Base-by-base conservation (phyloP, 192 early-diverging fungal genomes). In the Endogone sp. region DNA sequence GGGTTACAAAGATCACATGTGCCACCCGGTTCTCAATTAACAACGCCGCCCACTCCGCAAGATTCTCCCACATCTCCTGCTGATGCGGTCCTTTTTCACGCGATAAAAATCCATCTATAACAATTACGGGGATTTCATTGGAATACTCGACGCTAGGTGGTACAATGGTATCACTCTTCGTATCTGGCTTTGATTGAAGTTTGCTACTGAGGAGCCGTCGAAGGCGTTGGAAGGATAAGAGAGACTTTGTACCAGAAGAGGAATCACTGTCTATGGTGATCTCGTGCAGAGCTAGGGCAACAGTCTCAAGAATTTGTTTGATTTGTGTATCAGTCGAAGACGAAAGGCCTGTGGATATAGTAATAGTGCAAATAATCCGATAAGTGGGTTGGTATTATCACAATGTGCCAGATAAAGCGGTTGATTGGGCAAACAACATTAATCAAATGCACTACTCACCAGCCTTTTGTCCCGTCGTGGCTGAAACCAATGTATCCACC, bases 391-490 rank as follows among this genome's bases (percentile, higher is more conserved):
- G n/a, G n/a, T n/a, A n/a, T n/a, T n/a, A n/a, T n/a, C n/a, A n/a
- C n/a, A n/a, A n/a, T n/a, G n/a, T n/a, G n/a, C n/a, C n/a, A n/a
- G n/a, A n/a, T n/a, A n/a, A n/a, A n/a, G n/a, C n/a, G n/a, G n/a
- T n/a, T n/a, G n/a, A n/a, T n/a, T n/a, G n/a, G n/a, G n/a, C n/a
- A n/a, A n/a, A n/a, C n/a, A n/a, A n/a, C n/a, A n/a, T n/a, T n/a
- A n/a, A n/a, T n/a, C 37, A 49, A 16, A 49, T 49, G 37, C 6
- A n/a, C n/a, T 75, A 86, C 85, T 49, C 37, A 49, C 37, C 89
- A 1, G 94, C 87, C 63, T 97, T 98, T 64, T 91, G 87, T 10
- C 97, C 97, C 2, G 94, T 95, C 0, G 91, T 90, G 4, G 94
- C 94, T 8, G 91, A 88, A 13, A 97, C 85, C 62, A 95, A 79